Base-by-base conservation (phyloP, 1,284 basidiomycete species). In the Leccinum griseonigrum region DNA sequence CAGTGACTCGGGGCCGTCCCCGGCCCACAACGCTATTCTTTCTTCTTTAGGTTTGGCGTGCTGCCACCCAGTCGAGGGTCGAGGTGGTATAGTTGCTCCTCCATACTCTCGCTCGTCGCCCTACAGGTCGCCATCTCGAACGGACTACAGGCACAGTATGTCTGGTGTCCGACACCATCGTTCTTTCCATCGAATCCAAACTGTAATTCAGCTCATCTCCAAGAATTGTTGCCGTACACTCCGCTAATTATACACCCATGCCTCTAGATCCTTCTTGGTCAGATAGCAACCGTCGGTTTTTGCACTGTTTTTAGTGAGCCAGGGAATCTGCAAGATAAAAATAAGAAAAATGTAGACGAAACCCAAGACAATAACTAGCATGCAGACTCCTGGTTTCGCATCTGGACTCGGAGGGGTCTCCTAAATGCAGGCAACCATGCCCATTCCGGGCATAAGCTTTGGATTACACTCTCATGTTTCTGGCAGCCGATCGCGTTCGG, bases 381-480 rank as follows among this genome's bases (percentile, higher is more conserved):
- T 4, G 6, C 26, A 26, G 28, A 13, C 7, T 18, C 40, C 28
- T 16, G 9, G n/a, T 43, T 36, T 18, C 29, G 9, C 18, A 43
- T 60, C 11, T 32, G 9, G 18, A 10, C 16, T 34, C 38, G 38
- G 29, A 53, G 1, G 22, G 40, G 8, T 29, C 29, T 14, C 16
- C 58, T 26, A 22, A 60, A 31, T 38, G 31, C 14, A 60, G 59
- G n/a, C 11, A 32, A 14, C 0, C 1, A 29, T 14, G 3, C 5
- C 40, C 16, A 3, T 34, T 32, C 38, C 5, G 7, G 31, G n/a
- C 22, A 11, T 60, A 5, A 11, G 18, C 28, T 14, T 18, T 43
- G 3, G 40, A 18, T 18, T 3, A 3, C 40, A 18, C 50, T 61
- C 60, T 1, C 60, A 61, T 28, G 59, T 29, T 54, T 46, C 50